phyloP scores from a whole-genome alignment of 2,329 filamentous ascomycete genomes.

The Epichloe scottii region DNA sequence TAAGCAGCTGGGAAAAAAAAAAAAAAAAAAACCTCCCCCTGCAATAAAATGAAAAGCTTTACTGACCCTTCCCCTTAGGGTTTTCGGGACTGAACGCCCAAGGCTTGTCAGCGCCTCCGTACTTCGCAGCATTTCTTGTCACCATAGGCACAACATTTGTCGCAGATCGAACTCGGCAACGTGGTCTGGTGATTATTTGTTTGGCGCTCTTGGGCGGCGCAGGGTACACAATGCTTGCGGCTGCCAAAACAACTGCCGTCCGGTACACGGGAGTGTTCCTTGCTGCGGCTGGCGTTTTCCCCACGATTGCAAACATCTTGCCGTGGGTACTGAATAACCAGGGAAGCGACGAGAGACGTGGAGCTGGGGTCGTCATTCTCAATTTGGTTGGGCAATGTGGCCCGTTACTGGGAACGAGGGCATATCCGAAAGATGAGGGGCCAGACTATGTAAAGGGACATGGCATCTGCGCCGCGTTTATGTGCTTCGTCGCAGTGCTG shows the following conservation, averaged over 20 bases:
- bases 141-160: conserved; percentile 7
- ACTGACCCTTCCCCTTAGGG: conserved; percentile 1
- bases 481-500: conserved; percentile 8
- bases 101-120: conserved; percentile 11
- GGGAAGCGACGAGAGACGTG: conserved; percentile 6
- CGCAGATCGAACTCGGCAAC: conserved; percentile 9
- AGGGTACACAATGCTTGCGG: conserved; percentile 6
- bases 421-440: conserved; percentile 4
- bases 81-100: conserved; percentile 10
- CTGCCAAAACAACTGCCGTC: background rate
- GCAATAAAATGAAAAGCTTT: no score
- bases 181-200: conserved; percentile 4
- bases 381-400: conserved; percentile 7
- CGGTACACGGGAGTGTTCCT: conserved; percentile 6
- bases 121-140: conserved; percentile 9
- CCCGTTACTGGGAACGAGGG: conserved; percentile 5
- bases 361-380: conserved; percentile 5
- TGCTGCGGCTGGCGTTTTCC: conserved; percentile 4
- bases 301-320: conserved; percentile 6
- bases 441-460: conserved; percentile 5
- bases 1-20: background rate
- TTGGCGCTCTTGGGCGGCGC: conserved; percentile 6
- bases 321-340: conserved; percentile 7
- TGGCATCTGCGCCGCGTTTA: conserved; percentile 4
- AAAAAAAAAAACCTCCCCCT: background rate